These are phyloP conservation scores for Cotoneaster glaucophyllus DNA, from an alignment of 306 rosid species.

Conservation along the genomic window DNA sequence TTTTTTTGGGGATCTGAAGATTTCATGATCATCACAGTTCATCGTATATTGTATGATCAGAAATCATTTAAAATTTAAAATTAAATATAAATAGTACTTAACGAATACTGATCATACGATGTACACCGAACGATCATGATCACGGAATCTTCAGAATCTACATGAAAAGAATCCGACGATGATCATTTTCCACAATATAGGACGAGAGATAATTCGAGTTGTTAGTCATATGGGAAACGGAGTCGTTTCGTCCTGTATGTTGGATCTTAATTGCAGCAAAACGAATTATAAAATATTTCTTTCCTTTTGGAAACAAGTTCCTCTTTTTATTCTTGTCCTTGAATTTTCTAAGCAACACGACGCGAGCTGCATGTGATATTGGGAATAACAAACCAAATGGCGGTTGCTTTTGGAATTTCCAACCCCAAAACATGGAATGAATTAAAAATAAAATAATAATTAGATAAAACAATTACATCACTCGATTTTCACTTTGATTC, in stretches of 20 bases:
- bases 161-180: too few species aligned
- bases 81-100: too few species aligned
- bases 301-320: slow-evolving; percentile 1
- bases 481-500: background rate
- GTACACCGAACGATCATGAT: too few species aligned
- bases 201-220: background rate
- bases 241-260: background rate
- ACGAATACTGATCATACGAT: too few species aligned
- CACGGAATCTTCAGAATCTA: too few species aligned
- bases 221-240: background rate
- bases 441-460: background rate
- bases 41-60: too few species aligned
- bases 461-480: background rate
- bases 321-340: background rate
- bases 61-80: too few species aligned
- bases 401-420: slow-evolving; percentile 2
- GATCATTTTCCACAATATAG: too few species aligned
- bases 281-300: background rate
- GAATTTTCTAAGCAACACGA: background rate
- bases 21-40: too few species aligned
- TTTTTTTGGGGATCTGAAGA: too few species aligned
- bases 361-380: slow-evolving; percentile 14
- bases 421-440: background rate
- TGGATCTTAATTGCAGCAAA: background rate
- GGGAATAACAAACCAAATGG: background rate